Base-by-base conservation (phyloP, 1,284 basidiomycete genomes). In the Tilletia walkeri region DNA sequence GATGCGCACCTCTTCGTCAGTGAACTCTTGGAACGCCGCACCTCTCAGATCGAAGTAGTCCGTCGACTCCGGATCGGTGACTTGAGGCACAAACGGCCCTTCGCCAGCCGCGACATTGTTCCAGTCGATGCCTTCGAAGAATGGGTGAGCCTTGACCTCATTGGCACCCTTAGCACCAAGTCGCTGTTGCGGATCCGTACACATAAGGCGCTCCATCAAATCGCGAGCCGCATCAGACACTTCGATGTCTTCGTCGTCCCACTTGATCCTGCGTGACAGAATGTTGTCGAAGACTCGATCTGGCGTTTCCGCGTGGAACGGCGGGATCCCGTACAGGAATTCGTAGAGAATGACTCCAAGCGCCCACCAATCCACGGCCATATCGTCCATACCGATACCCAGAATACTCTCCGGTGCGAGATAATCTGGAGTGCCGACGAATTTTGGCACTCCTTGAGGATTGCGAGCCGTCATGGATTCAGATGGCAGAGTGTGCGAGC, bases 201-300 rank as follows among this genome's bases (percentile, higher is more conserved):
- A 91, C 88, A 99, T 88, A 48, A 99, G 87, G 30, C 90, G 87
- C 80, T 91, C 89, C 89, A 99, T 97, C 79, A 99, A 91, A 84
- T 98, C 92, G 67, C 89, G 89, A 18, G 93, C 93, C 79, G 95
- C 93, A 1, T 89, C 88, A 6, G 93, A 92, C 75, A 93, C 89
- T 70, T 97, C 94, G 39, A 95, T 86, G 86, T 89, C 91, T 65
- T 96, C 94, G 78, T 95, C 93, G 78, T 95, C 93, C 95, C 95
- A 99, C 74, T 95, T 90, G 81, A 99, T 89, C 53, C 92, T 90
- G 14, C 95, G 90, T n/a, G 95, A 97, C 18, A 99, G 88, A 79
- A 99, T 97, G 83, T 98, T 99, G 86, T 98, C 95, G 80, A 99
- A 99, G 4, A 99, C 95, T 85, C 93, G 93, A 84, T 97, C 94